phyloP scores from a whole-genome alignment of 1,139 yeast species.

The Saccharomyces hybrid region DNA sequence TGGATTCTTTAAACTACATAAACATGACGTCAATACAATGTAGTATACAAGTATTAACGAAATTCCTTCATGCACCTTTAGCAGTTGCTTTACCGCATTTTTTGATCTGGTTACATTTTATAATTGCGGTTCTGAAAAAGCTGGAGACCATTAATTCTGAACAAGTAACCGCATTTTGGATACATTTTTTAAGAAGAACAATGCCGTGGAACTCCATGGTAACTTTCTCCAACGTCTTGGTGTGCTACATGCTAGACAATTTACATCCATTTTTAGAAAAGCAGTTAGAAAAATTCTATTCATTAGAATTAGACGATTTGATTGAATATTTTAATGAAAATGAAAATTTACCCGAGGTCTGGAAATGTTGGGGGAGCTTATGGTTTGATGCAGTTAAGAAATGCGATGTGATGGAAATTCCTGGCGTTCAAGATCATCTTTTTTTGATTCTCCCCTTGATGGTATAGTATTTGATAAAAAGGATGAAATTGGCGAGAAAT shows the following conservation, averaged over 20 bases:
- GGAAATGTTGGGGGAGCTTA: slow-evolving; percentile 79
- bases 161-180: slow-evolving; percentile 37
- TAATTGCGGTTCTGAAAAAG: slow-evolving; percentile 55
- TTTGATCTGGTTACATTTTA: slow-evolving; percentile 63
- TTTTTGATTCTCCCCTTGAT: slow-evolving; percentile 54
- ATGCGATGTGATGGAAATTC: slow-evolving; percentile 44
- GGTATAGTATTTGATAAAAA: slow-evolving; percentile 45
- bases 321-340: slow-evolving; percentile 43
- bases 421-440: slow-evolving; percentile 53
- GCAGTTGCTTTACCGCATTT: slow-evolving; percentile 65
- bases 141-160: slow-evolving; percentile 31
- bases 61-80: slow-evolving; percentile 61
- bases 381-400: slow-evolving; percentile 54
- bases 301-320: slow-evolving; percentile 27
- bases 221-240: slow-evolving; percentile 49
- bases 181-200: slow-evolving; percentile 42
- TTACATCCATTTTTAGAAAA: slow-evolving; percentile 17
- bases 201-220: slow-evolving; percentile 65
- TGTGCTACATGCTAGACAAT: slow-evolving; percentile 25
- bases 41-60: slow-evolving; percentile 55
- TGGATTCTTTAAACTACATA: slow-evolving; percentile 44
- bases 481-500: slow-evolving; percentile 33
- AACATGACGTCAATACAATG: slow-evolving; percentile 62
- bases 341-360: slow-evolving; percentile 64
- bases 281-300: slow-evolving; percentile 18